Base-by-base conservation (phyloP, 2,329 filamentous ascomycete genomes). In the Arthrinium puccinioides region DNA sequence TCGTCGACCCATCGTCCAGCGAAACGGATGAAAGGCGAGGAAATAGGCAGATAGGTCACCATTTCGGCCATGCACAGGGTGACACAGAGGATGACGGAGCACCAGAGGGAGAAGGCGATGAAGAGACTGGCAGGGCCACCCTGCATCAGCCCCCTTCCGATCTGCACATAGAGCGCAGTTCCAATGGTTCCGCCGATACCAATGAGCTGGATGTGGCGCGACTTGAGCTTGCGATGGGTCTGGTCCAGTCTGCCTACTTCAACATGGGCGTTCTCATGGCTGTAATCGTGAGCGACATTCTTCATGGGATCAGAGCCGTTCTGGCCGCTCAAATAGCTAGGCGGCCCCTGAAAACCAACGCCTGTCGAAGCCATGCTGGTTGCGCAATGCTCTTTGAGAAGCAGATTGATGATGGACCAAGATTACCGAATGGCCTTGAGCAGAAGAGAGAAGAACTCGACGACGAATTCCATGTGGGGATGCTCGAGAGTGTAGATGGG, bases 1-100 rank as follows among this genome's bases (percentile, higher is more conserved):
- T 86, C 81, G 47, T 87, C 83, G 21, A 87, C 82, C 46, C 78
- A 87, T 32, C 81, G 74, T 11, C 82, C 82, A 4, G 84, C 84
- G 50, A 88, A 86, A 19, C 81, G 78, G 52, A 88, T 84, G 56
- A 89, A 88, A 0, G 83, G 82, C 27, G 82, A 86, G 0, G 82
- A 85, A 37, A 88, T 84, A 7, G 84, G 84, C 3, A 86, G 64
- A 45, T 83, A 86, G 0, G 81, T 84, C 7, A 85, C 82, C 82
- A 87, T 86, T 55, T 87, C 84, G 10, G 81, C 79, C 63, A 84
- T 76, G 53, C 64, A 71, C 42, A 77, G 63, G 1, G 73, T 81
- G 32, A 81, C 65, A 32, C 71, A 69, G 18, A 81, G 66, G 45
- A 81, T 75, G 28, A 80, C 70, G 26, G 69, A 67, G 51, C 74